These are phyloP conservation scores for Plantago lanceolata DNA, from an alignment of 305 asterid genomes.

Conservation along the genomic window DNA sequence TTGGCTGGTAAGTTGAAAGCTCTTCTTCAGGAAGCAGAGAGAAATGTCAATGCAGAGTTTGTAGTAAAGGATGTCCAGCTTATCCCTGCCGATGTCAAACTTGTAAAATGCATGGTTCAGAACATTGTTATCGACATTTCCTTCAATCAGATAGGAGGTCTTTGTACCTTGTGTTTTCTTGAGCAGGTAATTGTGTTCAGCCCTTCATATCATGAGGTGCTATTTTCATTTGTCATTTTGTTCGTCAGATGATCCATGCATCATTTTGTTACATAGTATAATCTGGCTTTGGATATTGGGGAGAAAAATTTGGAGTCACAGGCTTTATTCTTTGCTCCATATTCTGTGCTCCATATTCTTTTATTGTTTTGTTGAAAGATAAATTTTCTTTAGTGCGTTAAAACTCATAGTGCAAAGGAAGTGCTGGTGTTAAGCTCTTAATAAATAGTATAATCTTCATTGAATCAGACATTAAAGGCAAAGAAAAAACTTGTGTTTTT, in stretches of 20 bases:
- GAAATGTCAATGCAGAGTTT: conserved; percentile 1
- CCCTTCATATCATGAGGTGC: neutral
- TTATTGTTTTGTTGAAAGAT: neutral
- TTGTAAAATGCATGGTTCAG: conserved; percentile 80
- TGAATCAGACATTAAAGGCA: no score
- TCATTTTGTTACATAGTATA: conserved; percentile 7
- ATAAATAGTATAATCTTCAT: no score
- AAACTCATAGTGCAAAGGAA: no score
- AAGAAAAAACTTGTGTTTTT: no score
- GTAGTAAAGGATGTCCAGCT: conserved; percentile 2
- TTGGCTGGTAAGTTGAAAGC: conserved; percentile 4
- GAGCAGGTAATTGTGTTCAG: conserved; percentile 59
- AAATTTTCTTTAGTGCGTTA: neutral
- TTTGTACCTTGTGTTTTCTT: conserved; percentile 79
- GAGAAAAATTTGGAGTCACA: no score
- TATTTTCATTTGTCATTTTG: no score
- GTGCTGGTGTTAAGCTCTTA: neutral
- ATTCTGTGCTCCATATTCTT: neutral
- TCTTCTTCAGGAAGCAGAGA: conserved; percentile 2
- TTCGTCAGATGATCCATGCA: neutral
- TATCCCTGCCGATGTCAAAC: conserved; percentile 39
- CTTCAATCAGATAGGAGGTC: conserved; percentile 90
- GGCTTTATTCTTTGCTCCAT: no score
- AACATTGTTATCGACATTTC: conserved; percentile 80
- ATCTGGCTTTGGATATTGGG: neutral